Conservation (phyloP, 139 green algal genomes). For the Eudorina sp. region DNA sequence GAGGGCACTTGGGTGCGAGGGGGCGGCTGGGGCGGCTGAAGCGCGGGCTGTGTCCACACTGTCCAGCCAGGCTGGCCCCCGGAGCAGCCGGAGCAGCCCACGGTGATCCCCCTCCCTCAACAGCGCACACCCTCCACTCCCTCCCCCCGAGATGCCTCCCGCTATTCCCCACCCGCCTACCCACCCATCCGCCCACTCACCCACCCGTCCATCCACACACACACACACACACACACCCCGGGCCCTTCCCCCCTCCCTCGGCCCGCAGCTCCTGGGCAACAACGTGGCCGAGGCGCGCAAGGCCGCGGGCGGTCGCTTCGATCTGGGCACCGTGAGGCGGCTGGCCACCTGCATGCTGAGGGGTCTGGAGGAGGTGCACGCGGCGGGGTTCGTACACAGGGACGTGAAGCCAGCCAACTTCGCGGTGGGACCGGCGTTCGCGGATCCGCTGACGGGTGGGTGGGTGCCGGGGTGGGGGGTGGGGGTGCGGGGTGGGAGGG, state of each 20-base stretch:
- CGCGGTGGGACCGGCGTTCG: constrained; percentile 54
- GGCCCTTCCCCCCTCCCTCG: background rate
- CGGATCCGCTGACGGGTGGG: constrained; percentile 48
- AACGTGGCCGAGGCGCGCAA: constrained; percentile 80
- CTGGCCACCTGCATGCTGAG: constrained; percentile 65
- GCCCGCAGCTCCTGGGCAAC: constrained; percentile 72
- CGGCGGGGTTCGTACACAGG: constrained; percentile 77
- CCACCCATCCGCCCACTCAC: no score
- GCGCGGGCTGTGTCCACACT: no score
- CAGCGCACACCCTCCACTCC: no score
- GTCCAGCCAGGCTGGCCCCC: no score
- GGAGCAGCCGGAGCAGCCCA: no score
- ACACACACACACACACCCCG: background rate
- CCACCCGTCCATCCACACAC: no score
- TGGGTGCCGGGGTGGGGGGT: background rate
- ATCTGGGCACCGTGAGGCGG: constrained; percentile 52
- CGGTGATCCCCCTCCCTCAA: no score
- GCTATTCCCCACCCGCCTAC: no score
- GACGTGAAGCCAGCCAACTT: constrained; percentile 94
- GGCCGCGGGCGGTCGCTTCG: constrained; percentile 54
- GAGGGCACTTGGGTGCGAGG: no score
- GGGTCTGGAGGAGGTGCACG: constrained; percentile 75
- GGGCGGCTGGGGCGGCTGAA: no score
- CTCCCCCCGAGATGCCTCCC: no score
- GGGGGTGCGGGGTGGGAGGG: background rate